Evolutionary conservation across 371 early-diverging fungal species (phyloP).

Genomic region (Nematocida major): DNA sequence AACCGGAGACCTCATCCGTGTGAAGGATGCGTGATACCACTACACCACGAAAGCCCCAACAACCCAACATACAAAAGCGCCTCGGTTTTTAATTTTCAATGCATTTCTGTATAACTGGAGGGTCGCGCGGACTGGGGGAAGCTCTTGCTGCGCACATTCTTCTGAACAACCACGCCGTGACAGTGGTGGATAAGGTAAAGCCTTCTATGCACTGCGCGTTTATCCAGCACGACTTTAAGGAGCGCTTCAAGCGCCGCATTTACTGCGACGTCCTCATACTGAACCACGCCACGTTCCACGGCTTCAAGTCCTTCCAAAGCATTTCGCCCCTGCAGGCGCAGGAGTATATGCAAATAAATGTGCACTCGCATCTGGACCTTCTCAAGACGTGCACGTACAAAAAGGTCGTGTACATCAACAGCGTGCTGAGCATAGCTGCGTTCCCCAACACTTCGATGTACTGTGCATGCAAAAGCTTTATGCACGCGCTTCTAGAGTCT

Average conservation of each 20-base stretch:
- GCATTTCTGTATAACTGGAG: constrained; percentile 50
- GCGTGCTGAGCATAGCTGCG: constrained; percentile 46
- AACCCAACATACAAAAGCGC: not conserved
- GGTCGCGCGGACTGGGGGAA: constrained; percentile 22
- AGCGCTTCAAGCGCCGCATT: not conserved
- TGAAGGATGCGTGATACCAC: constrained; percentile 66
- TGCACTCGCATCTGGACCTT: constrained; percentile 35
- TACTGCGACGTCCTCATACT: constrained; percentile 57
- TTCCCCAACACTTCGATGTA: constrained; percentile 56
- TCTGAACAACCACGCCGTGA: not conserved
- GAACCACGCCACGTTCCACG: constrained; percentile 53
- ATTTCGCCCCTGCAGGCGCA: constrained; percentile 22
- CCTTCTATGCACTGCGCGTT: not conserved
- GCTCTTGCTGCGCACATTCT: constrained; percentile 5
- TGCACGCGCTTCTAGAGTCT: constrained; percentile 52
- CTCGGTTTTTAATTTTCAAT: not conserved
- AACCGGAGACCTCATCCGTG: constrained; percentile 66
- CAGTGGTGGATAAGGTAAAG: constrained; percentile 20
- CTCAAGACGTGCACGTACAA: constrained; percentile 38
- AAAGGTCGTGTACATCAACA: constrained; percentile 58
- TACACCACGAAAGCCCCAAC: constrained; percentile 65
- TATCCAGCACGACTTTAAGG: constrained; percentile 42
- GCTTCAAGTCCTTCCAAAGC: constrained; percentile 28
- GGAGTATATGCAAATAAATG: constrained; percentile 39
- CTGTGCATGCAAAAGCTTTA: constrained; percentile 56